A percentile compares a stretch with the other conserved stretches of the same genome.
Evolutionary conservation across 2,329 filamentous ascomycete species (phyloP).

Genomic region (Didymellaceae sp.): DNA sequence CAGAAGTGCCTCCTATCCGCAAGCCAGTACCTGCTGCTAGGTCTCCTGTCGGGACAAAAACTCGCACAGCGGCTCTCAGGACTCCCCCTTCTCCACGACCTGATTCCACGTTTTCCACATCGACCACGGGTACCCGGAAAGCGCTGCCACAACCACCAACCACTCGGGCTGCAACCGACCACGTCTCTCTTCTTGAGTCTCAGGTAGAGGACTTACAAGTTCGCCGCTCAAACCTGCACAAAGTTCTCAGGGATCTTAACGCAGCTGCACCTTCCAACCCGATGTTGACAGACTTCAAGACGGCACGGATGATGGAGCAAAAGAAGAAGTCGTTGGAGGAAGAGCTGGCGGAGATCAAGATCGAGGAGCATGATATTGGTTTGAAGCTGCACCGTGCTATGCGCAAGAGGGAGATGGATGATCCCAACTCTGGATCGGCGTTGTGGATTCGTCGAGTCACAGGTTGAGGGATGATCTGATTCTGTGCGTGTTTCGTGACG

Average conservation of each 20-base stretch:
- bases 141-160: slow-evolving; percentile 49
- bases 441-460: slow-evolving; percentile 51
- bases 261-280: slow-evolving; percentile 47
- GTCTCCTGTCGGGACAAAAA: slow-evolving; percentile 25
- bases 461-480: slow-evolving; percentile 20
- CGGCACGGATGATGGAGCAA: slow-evolving; percentile 42
- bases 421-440: slow-evolving; percentile 42
- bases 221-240: slow-evolving; percentile 47
- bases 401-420: slow-evolving; percentile 48
- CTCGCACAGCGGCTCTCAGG: slow-evolving; percentile 16
- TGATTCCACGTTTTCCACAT: slow-evolving; percentile 28
- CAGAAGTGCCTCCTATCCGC: slow-evolving; percentile 25
- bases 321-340: slow-evolving; percentile 45
- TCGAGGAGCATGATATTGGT: slow-evolving; percentile 50
- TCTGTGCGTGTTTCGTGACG: neutral
- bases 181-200: slow-evolving; percentile 46
- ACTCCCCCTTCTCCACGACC: slow-evolving; percentile 32
- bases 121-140: slow-evolving; percentile 41
- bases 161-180: slow-evolving; percentile 42
- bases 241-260: slow-evolving; percentile 45
- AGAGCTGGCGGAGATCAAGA: slow-evolving; percentile 48
- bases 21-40: slow-evolving; percentile 35
- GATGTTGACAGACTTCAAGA: slow-evolving; percentile 46
- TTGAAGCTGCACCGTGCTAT: slow-evolving; percentile 50
- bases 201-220: slow-evolving; percentile 49